Evolutionary conservation across 2,329 filamentous ascomycete genomes (phyloP).

Genomic region (Aaosphaeria pasadenensis): DNA sequence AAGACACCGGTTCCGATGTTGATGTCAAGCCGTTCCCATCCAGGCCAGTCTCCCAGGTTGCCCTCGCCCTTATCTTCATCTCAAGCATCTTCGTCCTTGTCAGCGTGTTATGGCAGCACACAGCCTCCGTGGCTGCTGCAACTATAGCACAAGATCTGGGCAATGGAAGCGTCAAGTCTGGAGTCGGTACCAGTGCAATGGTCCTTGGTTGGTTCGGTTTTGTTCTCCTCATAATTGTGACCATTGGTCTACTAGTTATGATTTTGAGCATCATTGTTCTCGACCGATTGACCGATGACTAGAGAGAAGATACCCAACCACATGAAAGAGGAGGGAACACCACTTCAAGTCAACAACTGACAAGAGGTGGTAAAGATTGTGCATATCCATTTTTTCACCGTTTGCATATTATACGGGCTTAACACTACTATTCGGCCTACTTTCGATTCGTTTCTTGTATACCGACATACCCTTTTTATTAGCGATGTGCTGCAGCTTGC

Average conservation of each 20-base stretch:
- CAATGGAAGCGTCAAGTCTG: slow-evolving; percentile 81
- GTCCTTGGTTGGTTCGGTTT: slow-evolving; percentile 98
- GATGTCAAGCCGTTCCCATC: slow-evolving; percentile 95
- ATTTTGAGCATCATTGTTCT: slow-evolving; percentile 88
- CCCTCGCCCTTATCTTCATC: slow-evolving; percentile 85
- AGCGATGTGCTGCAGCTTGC: slow-evolving; percentile 21
- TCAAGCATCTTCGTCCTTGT: slow-evolving; percentile 64
- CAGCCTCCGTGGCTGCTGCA: slow-evolving; percentile 90
- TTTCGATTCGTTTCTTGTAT: slow-evolving; percentile 13
- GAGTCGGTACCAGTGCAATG: slow-evolving; percentile 93
- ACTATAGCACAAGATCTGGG: slow-evolving; percentile 91
- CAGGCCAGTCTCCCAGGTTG: slow-evolving; percentile 85
- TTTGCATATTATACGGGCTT: background rate
- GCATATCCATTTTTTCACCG: background rate
- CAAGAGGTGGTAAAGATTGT: background rate
- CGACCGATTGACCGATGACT: slow-evolving; percentile 53
- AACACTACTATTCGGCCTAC: background rate
- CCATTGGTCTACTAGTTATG: slow-evolving; percentile 92
- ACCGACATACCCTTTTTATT: slow-evolving; percentile 28
- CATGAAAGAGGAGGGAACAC: too few species aligned
- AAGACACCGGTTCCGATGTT: slow-evolving; percentile 70
- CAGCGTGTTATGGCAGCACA: slow-evolving; percentile 83
- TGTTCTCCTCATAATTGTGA: slow-evolving; percentile 87
- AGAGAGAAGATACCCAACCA: slow-evolving; percentile 9
- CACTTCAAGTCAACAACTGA: too few species aligned